Base-by-base conservation (phyloP, 495 filamentous ascomycete species). In the Astrocystis sublimbata region DNA sequence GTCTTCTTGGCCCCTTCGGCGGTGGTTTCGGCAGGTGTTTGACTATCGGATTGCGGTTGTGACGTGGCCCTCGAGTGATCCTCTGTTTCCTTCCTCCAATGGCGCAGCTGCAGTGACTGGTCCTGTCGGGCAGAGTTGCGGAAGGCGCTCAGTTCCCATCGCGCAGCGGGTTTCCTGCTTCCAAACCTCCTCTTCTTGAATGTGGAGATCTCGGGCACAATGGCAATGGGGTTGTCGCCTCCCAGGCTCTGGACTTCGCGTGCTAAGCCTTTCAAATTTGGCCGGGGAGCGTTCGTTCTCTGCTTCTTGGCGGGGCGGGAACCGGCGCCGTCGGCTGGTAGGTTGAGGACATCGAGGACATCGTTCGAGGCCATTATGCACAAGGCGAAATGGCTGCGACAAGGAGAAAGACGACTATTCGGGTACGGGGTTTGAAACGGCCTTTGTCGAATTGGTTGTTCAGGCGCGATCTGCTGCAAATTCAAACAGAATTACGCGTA, bases 261-360 rank as follows among this genome's bases (percentile, higher is more conserved):
- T 46, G 80, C 80, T 13, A 85, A 73, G 43, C 83, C 83, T 61
- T 85, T 85, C 24, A 85, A 69, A 66, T 79, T 83, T 59, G 88
- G 89, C 64, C 91, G 85, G 64, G 87, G 86, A 56, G 85, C 85
- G 6, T 81, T 79, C 0, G 84, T 83, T 71, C 92, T 93, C 71
- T 88, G 86, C 69, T 93, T 93, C 78, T 96, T 96, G 49, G 83
- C 75, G 10, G 89, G 86, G 15, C 84, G 81, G 24, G 75, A 71
- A 58, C 83, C 80, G 41, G 84, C 77, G 64, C 84, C 77, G 63
- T 84, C 85, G 68, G 88, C 78, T 53, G 90, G 87, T 70, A 96
- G 79, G 74, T 91, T 89, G 75, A 96, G 88, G 74, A 96, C 90
- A 76, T 96, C 92, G 76, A 90, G 91, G 60, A 94, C 86, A 83